Evolutionary conservation across 306 rosid species (phyloP).

Genomic region (Comarum palustre): DNA sequence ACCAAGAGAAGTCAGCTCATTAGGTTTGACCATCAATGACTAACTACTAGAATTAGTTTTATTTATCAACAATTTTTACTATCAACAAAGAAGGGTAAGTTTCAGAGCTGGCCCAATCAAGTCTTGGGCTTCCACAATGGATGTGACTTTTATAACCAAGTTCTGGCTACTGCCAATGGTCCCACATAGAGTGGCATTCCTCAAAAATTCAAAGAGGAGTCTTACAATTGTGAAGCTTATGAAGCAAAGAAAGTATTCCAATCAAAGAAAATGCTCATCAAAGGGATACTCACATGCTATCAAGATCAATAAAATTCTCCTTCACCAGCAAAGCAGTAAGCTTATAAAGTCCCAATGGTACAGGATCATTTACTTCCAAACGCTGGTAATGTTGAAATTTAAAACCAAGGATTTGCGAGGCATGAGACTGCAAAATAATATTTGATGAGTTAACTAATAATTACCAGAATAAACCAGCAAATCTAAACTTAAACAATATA

Average conservation of each 20-base stretch:
- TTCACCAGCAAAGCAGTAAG: slow-evolving; percentile 91
- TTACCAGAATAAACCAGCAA: slow-evolving; percentile 9
- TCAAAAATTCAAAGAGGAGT: background rate
- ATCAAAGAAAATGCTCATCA: slow-evolving; percentile 6
- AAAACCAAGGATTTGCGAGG: slow-evolving; percentile 95
- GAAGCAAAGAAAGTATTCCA: background rate
- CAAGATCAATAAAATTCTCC: slow-evolving; percentile 87
- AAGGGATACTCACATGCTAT: slow-evolving; percentile 71
- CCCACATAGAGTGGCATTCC: background rate
- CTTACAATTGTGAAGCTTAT: background rate
- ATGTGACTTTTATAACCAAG: background rate
- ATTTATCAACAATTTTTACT: background rate
- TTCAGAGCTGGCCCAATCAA: background rate
- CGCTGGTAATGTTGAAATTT: slow-evolving; percentile 96
- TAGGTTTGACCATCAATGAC: background rate
- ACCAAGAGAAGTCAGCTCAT: background rate
- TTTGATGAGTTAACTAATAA: slow-evolving; percentile 15
- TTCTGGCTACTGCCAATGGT: background rate
- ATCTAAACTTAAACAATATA: slow-evolving; percentile 9
- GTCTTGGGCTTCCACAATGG: background rate
- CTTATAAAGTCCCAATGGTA: slow-evolving; percentile 86
- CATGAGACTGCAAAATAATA: slow-evolving; percentile 83
- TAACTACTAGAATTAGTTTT: background rate
- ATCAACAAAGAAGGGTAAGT: background rate
- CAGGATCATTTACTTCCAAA: slow-evolving; percentile 75